Percentiles rank a stretch among this genome's conserved stretches.
Evolutionary conservation across 2,329 filamentous ascomycete species (phyloP).

Genomic region (Diaporthe eres): DNA sequence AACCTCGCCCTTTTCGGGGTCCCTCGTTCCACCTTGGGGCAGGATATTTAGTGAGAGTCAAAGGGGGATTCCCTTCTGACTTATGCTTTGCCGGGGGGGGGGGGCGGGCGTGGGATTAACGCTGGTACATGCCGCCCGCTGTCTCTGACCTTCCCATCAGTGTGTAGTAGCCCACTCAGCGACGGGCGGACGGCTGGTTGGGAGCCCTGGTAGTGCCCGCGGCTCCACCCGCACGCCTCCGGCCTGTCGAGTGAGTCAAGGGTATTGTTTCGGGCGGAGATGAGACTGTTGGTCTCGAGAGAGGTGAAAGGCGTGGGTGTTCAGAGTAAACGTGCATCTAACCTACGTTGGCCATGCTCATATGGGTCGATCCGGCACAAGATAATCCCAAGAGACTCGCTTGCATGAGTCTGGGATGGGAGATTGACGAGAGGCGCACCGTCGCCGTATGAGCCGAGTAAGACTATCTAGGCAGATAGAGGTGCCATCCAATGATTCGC

Average conservation of each 20-base stretch:
- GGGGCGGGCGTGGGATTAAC: too few species aligned
- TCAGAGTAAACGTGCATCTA: too few species aligned
- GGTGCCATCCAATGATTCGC: background rate
- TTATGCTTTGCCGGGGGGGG: background rate
- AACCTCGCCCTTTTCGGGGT: conserved; percentile 1
- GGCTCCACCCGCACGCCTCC: background rate
- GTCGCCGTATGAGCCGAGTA: background rate
- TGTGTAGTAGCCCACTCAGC: background rate
- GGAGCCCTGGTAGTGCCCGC: background rate
- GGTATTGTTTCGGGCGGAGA: background rate
- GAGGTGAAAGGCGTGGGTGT: background rate
- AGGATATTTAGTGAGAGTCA: background rate
- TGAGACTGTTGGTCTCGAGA: background rate
- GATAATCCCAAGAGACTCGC: background rate
- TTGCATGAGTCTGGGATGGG: background rate
- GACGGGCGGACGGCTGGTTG: too few species aligned
- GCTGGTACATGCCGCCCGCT: background rate
- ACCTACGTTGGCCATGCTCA: background rate
- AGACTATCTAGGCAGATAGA: background rate
- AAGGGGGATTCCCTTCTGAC: background rate
- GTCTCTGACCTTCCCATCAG: background rate
- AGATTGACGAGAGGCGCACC: background rate
- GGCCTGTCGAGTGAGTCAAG: background rate
- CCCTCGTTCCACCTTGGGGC: background rate
- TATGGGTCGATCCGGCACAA: background rate